Evolutionary conservation across 2,329 filamentous ascomycete species (phyloP).

Genomic region (Hymenoscyphus salicellus): DNA sequence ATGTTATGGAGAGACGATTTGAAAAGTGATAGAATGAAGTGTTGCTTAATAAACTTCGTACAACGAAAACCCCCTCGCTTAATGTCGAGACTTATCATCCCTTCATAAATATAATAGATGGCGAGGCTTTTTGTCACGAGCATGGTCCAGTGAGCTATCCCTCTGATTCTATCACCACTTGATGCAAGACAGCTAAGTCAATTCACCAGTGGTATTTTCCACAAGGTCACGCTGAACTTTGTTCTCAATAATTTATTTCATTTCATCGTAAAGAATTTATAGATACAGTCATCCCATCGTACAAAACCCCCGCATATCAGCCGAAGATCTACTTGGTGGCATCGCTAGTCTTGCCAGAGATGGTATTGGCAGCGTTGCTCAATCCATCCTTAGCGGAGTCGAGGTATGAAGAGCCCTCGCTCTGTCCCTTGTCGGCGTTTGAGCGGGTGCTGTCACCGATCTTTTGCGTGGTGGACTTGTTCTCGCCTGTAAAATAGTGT

Average conservation of each 20-base stretch:
- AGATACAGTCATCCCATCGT: not conserved
- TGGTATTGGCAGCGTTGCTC: constrained; percentile 29
- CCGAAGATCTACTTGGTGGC: constrained; percentile 6
- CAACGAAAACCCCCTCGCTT: no score
- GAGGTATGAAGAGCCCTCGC: constrained; percentile 41
- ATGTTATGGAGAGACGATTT: no score
- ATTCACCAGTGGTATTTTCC: not conserved
- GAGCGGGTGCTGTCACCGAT: constrained; percentile 43
- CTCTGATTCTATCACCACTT: no score
- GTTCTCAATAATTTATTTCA: not conserved
- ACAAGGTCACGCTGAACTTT: not conserved
- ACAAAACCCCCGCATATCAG: not conserved
- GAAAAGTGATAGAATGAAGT: no score
- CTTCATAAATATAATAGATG: no score
- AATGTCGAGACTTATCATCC: no score
- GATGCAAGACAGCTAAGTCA: no score
- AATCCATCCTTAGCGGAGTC: constrained; percentile 42
- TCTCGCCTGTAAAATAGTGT: not conserved
- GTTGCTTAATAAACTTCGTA: no score
- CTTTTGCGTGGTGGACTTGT: constrained; percentile 39
- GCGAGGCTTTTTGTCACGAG: no score
- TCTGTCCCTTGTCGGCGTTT: constrained; percentile 40
- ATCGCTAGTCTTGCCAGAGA: constrained; percentile 9
- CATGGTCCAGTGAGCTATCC: no score
- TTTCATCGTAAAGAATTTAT: not conserved